Evolutionary conservation across 176 grass and related monocot genomes (phyloP).

Genomic region (Carex cristatella): DNA sequence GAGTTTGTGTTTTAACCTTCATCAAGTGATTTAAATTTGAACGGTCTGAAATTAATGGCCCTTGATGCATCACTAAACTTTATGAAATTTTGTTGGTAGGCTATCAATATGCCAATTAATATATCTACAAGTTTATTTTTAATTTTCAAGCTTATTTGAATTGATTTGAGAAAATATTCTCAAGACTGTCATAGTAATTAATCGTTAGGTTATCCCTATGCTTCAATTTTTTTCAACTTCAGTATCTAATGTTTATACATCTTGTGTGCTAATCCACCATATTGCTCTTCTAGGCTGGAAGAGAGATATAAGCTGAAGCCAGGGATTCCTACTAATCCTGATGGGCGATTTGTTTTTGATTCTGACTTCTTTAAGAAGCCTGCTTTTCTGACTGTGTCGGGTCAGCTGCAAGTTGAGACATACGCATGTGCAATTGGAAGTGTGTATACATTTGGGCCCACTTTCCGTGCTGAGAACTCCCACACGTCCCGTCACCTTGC

Average conservation of each 20-base stretch:
- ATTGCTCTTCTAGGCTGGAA: slow-evolving; percentile 41
- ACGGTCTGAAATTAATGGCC: background rate
- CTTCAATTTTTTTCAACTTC: background rate
- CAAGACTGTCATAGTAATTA: background rate
- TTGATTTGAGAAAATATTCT: background rate
- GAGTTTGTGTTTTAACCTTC: background rate
- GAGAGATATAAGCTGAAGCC: slow-evolving; percentile 86
- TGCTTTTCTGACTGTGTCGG: slow-evolving; percentile 93
- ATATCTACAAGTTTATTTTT: background rate
- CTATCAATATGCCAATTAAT: background rate
- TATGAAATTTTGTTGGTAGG: background rate
- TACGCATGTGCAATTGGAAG: slow-evolving; percentile 82
- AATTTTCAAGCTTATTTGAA: no score
- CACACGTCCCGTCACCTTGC: slow-evolving; percentile 87
- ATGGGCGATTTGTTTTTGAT: slow-evolving; percentile 67
- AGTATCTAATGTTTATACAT: background rate
- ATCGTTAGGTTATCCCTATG: background rate
- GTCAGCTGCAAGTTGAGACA: slow-evolving; percentile 93
- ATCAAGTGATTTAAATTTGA: background rate
- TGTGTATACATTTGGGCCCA: slow-evolving; percentile 96
- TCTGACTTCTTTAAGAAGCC: slow-evolving; percentile 82
- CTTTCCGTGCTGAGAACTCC: slow-evolving; percentile 88
- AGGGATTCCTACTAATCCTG: slow-evolving; percentile 60
- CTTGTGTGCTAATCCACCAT: background rate
- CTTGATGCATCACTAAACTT: background rate